phyloP scores from a whole-genome alignment of 371 early-diverging fungal species.

The Zychaea mexicana region DNA sequence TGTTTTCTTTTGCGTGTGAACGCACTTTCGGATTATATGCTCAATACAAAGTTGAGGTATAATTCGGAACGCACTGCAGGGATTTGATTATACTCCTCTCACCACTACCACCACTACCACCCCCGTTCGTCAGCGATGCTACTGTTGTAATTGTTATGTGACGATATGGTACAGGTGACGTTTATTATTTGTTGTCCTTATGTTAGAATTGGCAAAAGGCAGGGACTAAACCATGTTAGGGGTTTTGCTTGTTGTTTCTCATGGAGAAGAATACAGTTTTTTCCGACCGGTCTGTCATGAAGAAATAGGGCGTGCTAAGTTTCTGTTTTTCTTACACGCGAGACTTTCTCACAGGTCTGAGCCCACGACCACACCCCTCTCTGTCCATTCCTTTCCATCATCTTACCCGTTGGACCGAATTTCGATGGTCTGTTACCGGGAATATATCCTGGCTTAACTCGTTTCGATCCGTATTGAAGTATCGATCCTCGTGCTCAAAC shows the following conservation, averaged over 20 bases:
- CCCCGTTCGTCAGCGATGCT: too few species aligned
- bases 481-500: constrained; percentile 35
- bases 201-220: too few species aligned
- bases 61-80: too few species aligned
- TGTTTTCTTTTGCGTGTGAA: too few species aligned
- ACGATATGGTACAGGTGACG: background rate
- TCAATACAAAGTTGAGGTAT: too few species aligned
- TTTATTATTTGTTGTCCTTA: background rate
- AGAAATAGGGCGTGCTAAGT: background rate
- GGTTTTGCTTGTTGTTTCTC: background rate
- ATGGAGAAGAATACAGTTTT: background rate
- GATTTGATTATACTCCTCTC: too few species aligned
- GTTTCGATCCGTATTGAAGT: constrained; percentile 38
- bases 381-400: too few species aligned
- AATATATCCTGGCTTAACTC: constrained; percentile 47
- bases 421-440: constrained; percentile 15
- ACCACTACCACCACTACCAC: too few species aligned
- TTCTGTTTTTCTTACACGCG: background rate
- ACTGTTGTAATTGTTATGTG: background rate
- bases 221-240: background rate
- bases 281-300: background rate
- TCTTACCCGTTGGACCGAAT: background rate
- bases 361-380: background rate
- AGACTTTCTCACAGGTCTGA: too few species aligned
- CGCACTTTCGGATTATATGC: too few species aligned